Base-by-base conservation (phyloP, 768 basidiomycete genomes). In the Amanita exitialis region DNA sequence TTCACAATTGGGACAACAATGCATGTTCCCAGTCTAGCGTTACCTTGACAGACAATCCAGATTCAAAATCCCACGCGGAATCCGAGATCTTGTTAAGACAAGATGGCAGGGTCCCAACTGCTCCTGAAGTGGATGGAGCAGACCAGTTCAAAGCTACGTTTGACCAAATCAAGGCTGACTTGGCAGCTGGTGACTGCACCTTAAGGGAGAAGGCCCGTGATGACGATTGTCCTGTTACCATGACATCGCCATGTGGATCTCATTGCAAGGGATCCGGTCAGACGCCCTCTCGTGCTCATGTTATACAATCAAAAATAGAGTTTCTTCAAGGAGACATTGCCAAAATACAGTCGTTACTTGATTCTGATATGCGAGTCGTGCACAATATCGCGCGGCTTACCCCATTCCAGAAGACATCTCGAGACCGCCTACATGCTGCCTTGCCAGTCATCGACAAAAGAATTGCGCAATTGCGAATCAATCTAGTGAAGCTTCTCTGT, bases 301-400 rank as follows among this genome's bases (percentile, higher is more conserved):
- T 77, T 51, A 74, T 86, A 23, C 73, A 76, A 58, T 63, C 72
- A 27, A 84, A 83, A 60, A 75, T 95, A 23, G 65, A 67, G 32
- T 78, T 85, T 43, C 65, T 96, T 53, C 80, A 90, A 42, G 63
- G 69, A 15, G 74, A 71, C 52, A 78, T 91, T 49, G 62, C 68
- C 13, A 63, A 70, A 2, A 70, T 72, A 23, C 78, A 82, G 54
- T 61, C 72, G 1, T 75, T 78, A 53, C 80, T 95, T 20, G 80
- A 86, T 44, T 64, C 75, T 8, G 78, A 86, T 54, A 66, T 93
- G 62, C 81, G 84, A 15, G 69, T 85, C 38, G 78, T 86, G 18
- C 83, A 87, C 37, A 95, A 94, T 59, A 74, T 97, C 18, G 83
- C 83, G 1, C 78, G 86, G 38, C 73, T 97, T 35, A 86, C 90